Conservation (phyloP, 495 filamentous ascomycete genomes). For the Xylaria palmicola region DNA sequence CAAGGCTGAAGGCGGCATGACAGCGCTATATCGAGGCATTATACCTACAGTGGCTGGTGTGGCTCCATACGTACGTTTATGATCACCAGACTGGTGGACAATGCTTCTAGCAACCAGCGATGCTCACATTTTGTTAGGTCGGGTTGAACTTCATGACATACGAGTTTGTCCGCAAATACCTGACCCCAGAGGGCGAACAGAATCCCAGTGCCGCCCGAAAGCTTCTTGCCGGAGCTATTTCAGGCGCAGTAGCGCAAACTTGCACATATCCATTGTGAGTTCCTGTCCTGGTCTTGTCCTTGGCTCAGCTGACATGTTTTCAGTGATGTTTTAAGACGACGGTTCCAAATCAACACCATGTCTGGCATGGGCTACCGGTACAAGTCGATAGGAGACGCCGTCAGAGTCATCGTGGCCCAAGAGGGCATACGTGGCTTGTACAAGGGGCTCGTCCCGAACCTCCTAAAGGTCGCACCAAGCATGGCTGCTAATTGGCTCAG, state of each 20-base stretch:
- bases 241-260: slow-evolving; percentile 94
- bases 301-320: slow-evolving; percentile 17
- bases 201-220: slow-evolving; percentile 81
- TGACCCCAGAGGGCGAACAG: slow-evolving; percentile 85
- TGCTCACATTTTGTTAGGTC: slow-evolving; percentile 56
- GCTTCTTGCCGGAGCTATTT: slow-evolving; percentile 82
- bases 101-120: background rate
- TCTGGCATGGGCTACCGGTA: slow-evolving; percentile 98
- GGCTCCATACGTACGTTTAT: slow-evolving; percentile 73
- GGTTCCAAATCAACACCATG: slow-evolving; percentile 99
- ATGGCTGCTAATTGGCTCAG: slow-evolving; percentile 99
- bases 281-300: background rate
- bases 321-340: slow-evolving; percentile 89
- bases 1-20: slow-evolving; percentile 80
- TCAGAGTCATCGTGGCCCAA: slow-evolving; percentile 73
- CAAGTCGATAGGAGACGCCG: slow-evolving; percentile 78
- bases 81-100: background rate
- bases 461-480: slow-evolving; percentile 95
- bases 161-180: slow-evolving; percentile 76
- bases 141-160: slow-evolving; percentile 99
- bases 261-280: slow-evolving; percentile 97
- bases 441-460: slow-evolving; percentile 90
- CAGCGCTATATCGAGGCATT: slow-evolving; percentile 87
- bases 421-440: slow-evolving; percentile 74
- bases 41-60: slow-evolving; percentile 92